A percentile compares a stretch with the other conserved stretches of the same genome.
Evolutionary conservation across 768 basidiomycete species (phyloP).

Genomic region (Galerina sulciceps): DNA sequence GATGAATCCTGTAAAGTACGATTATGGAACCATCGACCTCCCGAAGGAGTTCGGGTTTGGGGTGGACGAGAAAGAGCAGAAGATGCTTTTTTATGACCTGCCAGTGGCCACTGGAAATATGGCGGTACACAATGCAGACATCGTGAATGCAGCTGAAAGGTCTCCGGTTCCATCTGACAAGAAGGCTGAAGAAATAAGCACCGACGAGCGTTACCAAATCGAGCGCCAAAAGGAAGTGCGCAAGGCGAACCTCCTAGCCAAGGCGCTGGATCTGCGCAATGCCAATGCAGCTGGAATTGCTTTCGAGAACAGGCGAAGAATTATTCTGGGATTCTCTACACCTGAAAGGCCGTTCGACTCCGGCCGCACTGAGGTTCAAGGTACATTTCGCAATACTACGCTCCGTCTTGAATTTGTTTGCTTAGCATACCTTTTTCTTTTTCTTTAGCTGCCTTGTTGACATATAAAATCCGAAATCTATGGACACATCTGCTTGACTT

Average conservation of each 20-base stretch:
- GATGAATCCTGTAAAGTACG: constrained; percentile 23
- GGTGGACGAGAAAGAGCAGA: constrained; percentile 59
- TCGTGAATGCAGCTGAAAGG: neutral
- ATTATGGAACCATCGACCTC: constrained; percentile 44
- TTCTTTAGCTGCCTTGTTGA: constrained; percentile 78
- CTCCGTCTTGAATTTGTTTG: neutral
- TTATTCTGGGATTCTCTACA: constrained; percentile 79
- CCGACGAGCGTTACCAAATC: constrained; percentile 11
- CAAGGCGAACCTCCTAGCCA: constrained; percentile 64
- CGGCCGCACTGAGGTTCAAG: constrained; percentile 90
- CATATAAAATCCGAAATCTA: constrained; percentile 82
- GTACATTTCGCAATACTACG: constrained; percentile 43
- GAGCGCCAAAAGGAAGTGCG: constrained; percentile 31
- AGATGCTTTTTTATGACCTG: constrained; percentile 68
- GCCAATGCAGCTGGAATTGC: constrained; percentile 87
- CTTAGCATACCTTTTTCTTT: neutral
- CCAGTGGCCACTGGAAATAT: constrained; percentile 50
- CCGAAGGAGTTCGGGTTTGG: constrained; percentile 70
- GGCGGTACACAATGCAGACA: neutral
- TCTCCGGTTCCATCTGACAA: neutral
- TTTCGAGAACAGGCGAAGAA: constrained; percentile 82
- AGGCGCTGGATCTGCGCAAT: constrained; percentile 82
- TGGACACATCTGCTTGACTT: constrained; percentile 73
- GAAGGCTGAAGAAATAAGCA: constrained; percentile 19
- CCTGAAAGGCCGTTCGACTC: constrained; percentile 71